Evolutionary conservation across 371 early-diverging fungal species (phyloP), one percentile per base, ranked within the genome.

Genomic region (Pancytospora philotis): DNA sequence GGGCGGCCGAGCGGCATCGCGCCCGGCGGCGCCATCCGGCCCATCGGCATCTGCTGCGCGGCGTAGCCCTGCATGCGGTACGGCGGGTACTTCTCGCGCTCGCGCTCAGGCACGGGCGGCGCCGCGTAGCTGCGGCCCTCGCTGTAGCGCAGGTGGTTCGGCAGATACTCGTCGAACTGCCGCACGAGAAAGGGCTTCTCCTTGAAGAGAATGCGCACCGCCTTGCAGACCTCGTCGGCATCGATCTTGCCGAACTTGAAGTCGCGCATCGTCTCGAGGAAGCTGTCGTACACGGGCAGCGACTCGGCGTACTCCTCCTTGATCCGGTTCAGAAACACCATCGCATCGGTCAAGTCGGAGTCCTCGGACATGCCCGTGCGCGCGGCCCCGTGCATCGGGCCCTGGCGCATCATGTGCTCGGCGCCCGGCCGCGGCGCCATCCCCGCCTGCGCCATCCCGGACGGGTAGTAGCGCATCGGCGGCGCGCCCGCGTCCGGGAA

Each of bases 261-360:
- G 74, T 97, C 96, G 82, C 92, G 93, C 97, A 98, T 98, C 34
- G 94, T 93, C 76, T 95, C 94, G 73, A 96, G 70, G 79, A 98
- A 97, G 69, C 86, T 85, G 74, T 91, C 93, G 83, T 96, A 98
- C 0, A 93, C 90, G 57, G 89, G 91, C 8, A 93, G 90, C 45
- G 89, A 85, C 69, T 90, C 87, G 25, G 85, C 80, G 78, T 94
- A 96, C 72, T 91, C 88, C 38, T 86, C 84, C 78, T 92, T 93
- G 27, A 98, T 98, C 77, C 88, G 85, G 73, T 97, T 95, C 62
- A 98, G 84, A 80, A 96, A 98, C 3, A 89, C 84, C 63, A 98
- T 82, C 0, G 98, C 98, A 79, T 98, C 97, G 32, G 68, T 79
- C 52, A 79, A 66, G 56, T 81, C 78, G 22, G 74, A 70, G 50